Percentiles rank a stretch among this genome's conserved stretches.
Conservation (phyloP, 2,329 filamentous ascomycete genomes). For the Akanthomyces muscarius region DNA sequence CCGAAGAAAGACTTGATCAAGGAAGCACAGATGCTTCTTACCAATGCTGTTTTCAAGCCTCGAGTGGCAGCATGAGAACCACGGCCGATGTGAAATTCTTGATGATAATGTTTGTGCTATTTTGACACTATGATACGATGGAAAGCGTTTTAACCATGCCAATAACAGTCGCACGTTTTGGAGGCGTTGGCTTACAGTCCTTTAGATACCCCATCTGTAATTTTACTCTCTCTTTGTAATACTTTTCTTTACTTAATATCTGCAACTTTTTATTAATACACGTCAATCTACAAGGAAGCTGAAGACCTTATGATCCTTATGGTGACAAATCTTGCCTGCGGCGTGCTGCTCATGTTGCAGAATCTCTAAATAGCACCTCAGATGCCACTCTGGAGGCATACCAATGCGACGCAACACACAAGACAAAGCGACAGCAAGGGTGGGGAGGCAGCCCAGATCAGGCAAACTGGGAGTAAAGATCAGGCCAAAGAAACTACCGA, state of each 20-base stretch:
- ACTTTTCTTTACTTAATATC: conserved; percentile 6
- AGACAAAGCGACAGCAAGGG: background rate
- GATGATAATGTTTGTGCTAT: conserved; percentile 9
- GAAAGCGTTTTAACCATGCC: background rate
- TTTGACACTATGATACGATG: conserved; percentile 16
- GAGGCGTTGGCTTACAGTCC: conserved; percentile 8
- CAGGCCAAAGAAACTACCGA: too few species aligned
- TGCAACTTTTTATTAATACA: background rate
- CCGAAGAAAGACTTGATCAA: conserved; percentile 3
- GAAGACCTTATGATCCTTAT: too few species aligned
- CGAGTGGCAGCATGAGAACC: conserved; percentile 19
- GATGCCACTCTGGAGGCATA: background rate
- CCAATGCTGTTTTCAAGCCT: conserved; percentile 48
- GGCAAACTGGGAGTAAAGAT: background rate
- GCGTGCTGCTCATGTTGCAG: background rate
- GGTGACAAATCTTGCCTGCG: too few species aligned
- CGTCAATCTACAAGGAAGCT: background rate
- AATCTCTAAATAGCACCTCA: background rate
- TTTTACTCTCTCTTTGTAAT: conserved; percentile 4
- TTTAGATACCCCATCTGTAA: conserved; percentile 11
- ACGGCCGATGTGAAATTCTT: background rate
- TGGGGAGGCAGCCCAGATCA: background rate
- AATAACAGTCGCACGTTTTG: background rate
- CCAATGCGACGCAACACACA: background rate
- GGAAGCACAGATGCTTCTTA: conserved; percentile 33